phyloP scores from a whole-genome alignment of 1,284 basidiomycete species.

The Hemileia vastatrix region DNA sequence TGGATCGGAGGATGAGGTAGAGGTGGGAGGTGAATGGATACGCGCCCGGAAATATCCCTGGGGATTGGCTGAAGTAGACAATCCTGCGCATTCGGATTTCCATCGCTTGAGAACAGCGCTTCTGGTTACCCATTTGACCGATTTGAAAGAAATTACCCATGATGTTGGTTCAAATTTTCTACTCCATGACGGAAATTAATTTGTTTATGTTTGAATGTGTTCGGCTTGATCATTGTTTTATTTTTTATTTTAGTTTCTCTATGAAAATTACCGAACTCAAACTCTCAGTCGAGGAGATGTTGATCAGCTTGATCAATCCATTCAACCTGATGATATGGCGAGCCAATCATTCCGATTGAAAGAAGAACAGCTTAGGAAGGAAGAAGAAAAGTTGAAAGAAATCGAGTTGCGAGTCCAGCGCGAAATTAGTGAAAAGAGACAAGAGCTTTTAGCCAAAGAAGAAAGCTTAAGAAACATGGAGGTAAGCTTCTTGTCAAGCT shows the following conservation, averaged over 20 bases:
- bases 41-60: slow-evolving; percentile 88
- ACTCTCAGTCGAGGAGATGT: slow-evolving; percentile 76
- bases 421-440: slow-evolving; percentile 97
- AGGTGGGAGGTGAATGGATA: slow-evolving; percentile 71
- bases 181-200: slow-evolving; percentile 28
- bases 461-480: slow-evolving; percentile 38
- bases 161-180: slow-evolving; percentile 56
- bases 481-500: slow-evolving; percentile 3
- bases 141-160: slow-evolving; percentile 63
- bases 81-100: slow-evolving; percentile 97
- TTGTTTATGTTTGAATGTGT: background rate
- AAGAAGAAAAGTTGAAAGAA: slow-evolving; percentile 73
- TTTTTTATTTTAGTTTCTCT: slow-evolving; percentile 30
- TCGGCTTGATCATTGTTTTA: background rate
- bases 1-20: slow-evolving; percentile 92
- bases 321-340: slow-evolving; percentile 82
- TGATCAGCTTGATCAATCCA: slow-evolving; percentile 25
- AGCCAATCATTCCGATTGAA: slow-evolving; percentile 93
- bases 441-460: slow-evolving; percentile 60
- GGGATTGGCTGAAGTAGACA: slow-evolving; percentile 99
- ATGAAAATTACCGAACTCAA: slow-evolving; percentile 95
- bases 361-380: slow-evolving; percentile 93
- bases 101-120: slow-evolving; percentile 79
- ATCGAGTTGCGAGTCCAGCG: slow-evolving; percentile 97
- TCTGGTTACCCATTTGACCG: slow-evolving; percentile 46